Base-by-base conservation (phyloP, 2,329 filamentous ascomycete species). In the Ceratocystiopsis brevicomis region DNA sequence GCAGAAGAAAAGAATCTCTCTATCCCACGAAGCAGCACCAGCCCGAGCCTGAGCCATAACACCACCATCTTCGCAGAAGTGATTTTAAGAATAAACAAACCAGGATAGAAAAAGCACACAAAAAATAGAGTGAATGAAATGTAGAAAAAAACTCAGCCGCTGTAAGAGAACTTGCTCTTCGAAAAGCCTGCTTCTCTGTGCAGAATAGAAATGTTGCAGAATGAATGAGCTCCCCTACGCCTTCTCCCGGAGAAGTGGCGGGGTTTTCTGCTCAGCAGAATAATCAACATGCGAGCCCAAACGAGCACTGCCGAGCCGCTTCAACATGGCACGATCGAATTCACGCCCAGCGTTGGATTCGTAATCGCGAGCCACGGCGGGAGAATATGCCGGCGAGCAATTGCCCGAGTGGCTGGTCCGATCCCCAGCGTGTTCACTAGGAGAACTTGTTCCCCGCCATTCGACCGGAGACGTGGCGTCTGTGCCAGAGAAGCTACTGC, bases 281-380 rank as follows among this genome's bases (percentile, higher is more conserved):
- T 39, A 45, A 18, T 36, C 43, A 16, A 32, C 14, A 30, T 40
- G 40, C 12, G 41, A 11, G 13, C 44, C 45, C 9, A 35, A 16
- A 1, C 40, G 43, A 2, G 45, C 12, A 12, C 4, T 37, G 35
- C 41, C 46, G 42, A 73, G 53, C 35, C 67, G 63, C 36, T 64
- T 63, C 44, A 74, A 59, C 71, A 74, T 74, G 46, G 58, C 64
- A 50, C 63, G 62, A 50, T 74, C 71, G 45, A 73, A 71, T 45
- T 73, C 69, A 50, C 61, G 66, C 15, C 50, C 52, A 13, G 52
- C 38, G n/a, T 45, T 48, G 10, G 49, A 45, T 39, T 51, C 44
- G 38, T 44, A 47, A 66, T 68, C 53, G 71, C 64, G 47, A 69
- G 56, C 45, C 67, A 43, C 12, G 18, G 68, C 52, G 21, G 68